phyloP scores from a whole-genome alignment of 1,284 basidiomycete species.

The Cryptococcus hybrid region DNA sequence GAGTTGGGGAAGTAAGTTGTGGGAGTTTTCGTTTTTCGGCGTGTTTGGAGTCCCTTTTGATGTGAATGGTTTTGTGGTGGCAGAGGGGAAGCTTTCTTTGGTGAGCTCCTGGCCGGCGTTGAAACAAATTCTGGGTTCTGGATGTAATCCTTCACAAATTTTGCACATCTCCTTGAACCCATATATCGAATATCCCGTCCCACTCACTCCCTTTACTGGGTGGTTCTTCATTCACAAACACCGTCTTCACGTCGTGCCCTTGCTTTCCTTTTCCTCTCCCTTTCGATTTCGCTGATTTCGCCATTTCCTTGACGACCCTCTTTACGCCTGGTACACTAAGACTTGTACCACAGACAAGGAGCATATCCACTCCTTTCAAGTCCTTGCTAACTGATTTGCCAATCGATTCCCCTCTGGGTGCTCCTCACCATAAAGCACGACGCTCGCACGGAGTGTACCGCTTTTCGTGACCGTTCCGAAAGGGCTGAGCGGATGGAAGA shows the following conservation, averaged over 20 bases:
- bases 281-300: constrained; percentile 64
- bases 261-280: constrained; percentile 1
- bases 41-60: not conserved
- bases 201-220: constrained; percentile 81
- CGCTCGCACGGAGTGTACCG: constrained; percentile 77
- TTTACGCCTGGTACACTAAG: constrained; percentile 89
- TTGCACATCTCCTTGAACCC: constrained; percentile 88
- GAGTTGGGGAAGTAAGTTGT: constrained; percentile 7
- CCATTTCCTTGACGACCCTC: constrained; percentile 85
- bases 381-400: constrained; percentile 75
- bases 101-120: not conserved
- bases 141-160: constrained; percentile 56
- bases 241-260: constrained; percentile 60
- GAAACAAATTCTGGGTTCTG: constrained; percentile 5
- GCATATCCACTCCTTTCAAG: constrained; percentile 69
- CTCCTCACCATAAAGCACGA: constrained; percentile 86
- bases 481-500: constrained; percentile 68
- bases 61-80: not conserved
- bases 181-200: constrained; percentile 88
- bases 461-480: constrained; percentile 76
- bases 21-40: not conserved
- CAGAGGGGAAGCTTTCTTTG: not conserved
- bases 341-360: constrained; percentile 88
- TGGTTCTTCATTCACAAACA: constrained; percentile 88
- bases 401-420: constrained; percentile 84